Evolutionary conservation across 441 rosid species (phyloP), one percentile per base, ranked within the genome.

Genomic region (Euphorbia corollata): DNA sequence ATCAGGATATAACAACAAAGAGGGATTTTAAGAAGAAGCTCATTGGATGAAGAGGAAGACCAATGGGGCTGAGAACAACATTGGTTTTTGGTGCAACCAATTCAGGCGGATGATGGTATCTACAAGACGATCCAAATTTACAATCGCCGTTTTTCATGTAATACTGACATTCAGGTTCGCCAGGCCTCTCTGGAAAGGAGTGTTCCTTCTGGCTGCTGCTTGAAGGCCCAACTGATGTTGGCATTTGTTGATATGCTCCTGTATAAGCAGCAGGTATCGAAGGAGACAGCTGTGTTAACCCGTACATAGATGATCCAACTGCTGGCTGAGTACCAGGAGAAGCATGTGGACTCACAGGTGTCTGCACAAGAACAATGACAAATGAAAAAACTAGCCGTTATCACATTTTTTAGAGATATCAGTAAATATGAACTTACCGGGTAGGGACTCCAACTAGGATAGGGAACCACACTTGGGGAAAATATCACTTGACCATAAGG

Each of bases 81-180:
- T 81, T 77, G 8, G 82, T 32, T 75, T 78, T 88, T 27, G 84
- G 84, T 38, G 77, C 77, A 65, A 77, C 72, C 58, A 74, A 71
- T 65, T 88, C 96, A 38, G 82, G 82, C 12, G 97, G 99, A 73
- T 93, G 99, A 78, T 93, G 93, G 73, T 85, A 93, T 86, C 79
- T 84, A 82, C 99, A 93, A 0, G 85, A 89, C 53, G 97, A 85
- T 78, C 97, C 97, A 53, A 79, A 93, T 81, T 82, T 91, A 83
- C 99, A 93, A 57, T 89, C 89, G 10, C 99, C 97, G 20, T 96
- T 93, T 81, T 85, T 91, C 90, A 89, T 68, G 81, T 83, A 93
- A 81, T 86, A 82, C 71, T 82, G 96, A 70, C 99, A 93, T 71
- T 91, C 99, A 6, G 87, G 96, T 64, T 91, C 92, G 61, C 86